These are phyloP conservation scores for Mycena maculata DNA, from an alignment of 768 basidiomycete genomes.

Conservation along the genomic window DNA sequence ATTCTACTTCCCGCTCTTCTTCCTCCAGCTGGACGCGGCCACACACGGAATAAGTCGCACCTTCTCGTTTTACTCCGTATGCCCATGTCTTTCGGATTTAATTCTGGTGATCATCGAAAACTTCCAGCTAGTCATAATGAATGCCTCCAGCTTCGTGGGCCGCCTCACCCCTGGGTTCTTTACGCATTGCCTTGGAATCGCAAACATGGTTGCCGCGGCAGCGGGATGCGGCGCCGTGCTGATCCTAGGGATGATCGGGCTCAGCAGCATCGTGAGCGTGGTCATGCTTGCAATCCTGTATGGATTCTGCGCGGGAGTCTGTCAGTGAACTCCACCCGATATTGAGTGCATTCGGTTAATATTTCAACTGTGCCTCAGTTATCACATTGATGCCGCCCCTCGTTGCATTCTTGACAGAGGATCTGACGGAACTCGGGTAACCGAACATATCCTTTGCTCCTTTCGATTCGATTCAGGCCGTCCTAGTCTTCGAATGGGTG, in stretches of 20 bases:
- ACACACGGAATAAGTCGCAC: constrained; percentile 41
- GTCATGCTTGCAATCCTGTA: constrained; percentile 43
- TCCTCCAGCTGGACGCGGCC: constrained; percentile 49
- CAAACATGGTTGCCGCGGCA: constrained; percentile 41
- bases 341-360: too few relatives aligned
- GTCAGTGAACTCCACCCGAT: constrained; percentile 44
- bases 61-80: constrained; percentile 53
- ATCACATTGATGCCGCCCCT: constrained; percentile 46
- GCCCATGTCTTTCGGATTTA: constrained; percentile 1
- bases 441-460: neutral
- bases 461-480: neutral
- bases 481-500: neutral
- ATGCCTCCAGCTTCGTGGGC: constrained; percentile 51
- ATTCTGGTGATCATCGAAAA: neutral
- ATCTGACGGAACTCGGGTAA: constrained; percentile 51
- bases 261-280: constrained; percentile 35
- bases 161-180: constrained; percentile 51
- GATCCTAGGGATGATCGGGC: constrained; percentile 49
- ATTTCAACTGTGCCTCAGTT: too few relatives aligned
- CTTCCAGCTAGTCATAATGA: constrained; percentile 51
- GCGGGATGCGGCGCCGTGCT: constrained; percentile 38
- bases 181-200: constrained; percentile 42
- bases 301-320: constrained; percentile 49
- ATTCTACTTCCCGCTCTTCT: constrained; percentile 49
- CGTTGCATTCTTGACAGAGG: constrained; percentile 42